A percentile compares a stretch with the other conserved stretches of the same genome.
phyloP scores from a whole-genome alignment of 352 stramenopile species.

The Phytophthora tentaculata region DNA sequence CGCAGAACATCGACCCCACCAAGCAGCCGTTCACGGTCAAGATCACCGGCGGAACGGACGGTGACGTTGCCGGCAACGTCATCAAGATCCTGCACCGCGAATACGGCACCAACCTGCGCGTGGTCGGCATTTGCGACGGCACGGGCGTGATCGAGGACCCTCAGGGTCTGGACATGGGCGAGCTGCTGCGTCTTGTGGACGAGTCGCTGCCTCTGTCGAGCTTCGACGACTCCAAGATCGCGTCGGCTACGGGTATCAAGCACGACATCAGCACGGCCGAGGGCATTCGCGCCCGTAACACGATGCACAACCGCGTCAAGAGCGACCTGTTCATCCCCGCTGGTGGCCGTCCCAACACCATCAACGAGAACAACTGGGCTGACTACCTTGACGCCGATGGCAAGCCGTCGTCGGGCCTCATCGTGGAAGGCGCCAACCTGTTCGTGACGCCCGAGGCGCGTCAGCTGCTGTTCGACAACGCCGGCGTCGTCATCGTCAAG shows the following conservation, averaged over 20 bases:
- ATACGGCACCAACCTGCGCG: slow-evolving; percentile 91
- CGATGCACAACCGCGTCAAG: slow-evolving; percentile 96
- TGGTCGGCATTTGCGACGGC: slow-evolving; percentile 93
- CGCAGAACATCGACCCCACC: slow-evolving; percentile 78
- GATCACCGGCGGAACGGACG: slow-evolving; percentile 96
- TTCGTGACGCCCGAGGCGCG: slow-evolving; percentile 86
- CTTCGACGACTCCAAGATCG: slow-evolving; percentile 54
- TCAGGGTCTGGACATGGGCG: slow-evolving; percentile 92
- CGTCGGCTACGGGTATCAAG: slow-evolving; percentile 60
- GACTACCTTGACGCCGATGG: slow-evolving; percentile 71
- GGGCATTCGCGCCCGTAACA: slow-evolving; percentile 95
- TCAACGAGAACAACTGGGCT: slow-evolving; percentile 90
- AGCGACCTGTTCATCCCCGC: slow-evolving; percentile 88
- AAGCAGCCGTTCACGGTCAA: slow-evolving; percentile 82
- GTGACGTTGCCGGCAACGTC: slow-evolving; percentile 97
- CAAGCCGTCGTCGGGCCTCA: slow-evolving; percentile 84
- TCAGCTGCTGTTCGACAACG: slow-evolving; percentile 95
- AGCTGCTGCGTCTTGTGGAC: slow-evolving; percentile 95
- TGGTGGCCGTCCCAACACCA: slow-evolving; percentile 82
- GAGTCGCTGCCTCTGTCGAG: slow-evolving; percentile 91
- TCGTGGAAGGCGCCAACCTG: slow-evolving; percentile 86
- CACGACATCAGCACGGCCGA: slow-evolving; percentile 84
- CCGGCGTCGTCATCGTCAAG: slow-evolving; percentile 97
- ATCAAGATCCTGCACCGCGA: slow-evolving; percentile 98
- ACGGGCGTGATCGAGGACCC: slow-evolving; percentile 96